Evolutionary conservation across 148 eudicot genomes (phyloP).

Genomic region (Mesembryanthemum crystallinum): DNA sequence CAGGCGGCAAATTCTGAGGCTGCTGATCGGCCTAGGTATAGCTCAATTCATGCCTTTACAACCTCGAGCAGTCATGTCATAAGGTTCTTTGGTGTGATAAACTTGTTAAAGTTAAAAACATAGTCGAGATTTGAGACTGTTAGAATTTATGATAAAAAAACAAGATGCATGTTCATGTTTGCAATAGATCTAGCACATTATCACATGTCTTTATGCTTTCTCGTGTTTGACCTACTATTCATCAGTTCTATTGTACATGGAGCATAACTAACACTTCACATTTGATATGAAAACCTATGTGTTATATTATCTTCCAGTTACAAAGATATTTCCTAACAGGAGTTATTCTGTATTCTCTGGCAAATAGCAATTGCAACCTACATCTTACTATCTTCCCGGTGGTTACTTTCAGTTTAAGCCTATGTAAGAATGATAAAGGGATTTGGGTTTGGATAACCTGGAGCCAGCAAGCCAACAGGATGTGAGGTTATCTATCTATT

Average conservation of each 20-base stretch:
- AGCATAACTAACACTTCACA: no score
- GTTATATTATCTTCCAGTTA: neutral
- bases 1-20: slow-evolving; percentile 52
- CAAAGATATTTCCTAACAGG: neutral
- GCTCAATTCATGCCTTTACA: neutral
- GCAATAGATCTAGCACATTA: no score
- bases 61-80: neutral
- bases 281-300: neutral
- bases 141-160: no score
- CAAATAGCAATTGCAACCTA: no score
- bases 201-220: no score
- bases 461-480: neutral
- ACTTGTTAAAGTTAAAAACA: neutral
- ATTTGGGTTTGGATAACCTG: neutral
- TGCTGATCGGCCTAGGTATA: slow-evolving; percentile 68
- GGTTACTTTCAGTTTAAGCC: no score
- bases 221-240: no score
- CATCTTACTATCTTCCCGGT: no score
- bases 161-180: no score
- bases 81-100: neutral
- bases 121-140: neutral
- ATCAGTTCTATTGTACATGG: no score
- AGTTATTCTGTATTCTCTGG: neutral
- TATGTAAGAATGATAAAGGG: neutral
- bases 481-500: neutral